Conservation (phyloP, 1,139 yeast genomes). For the Eremothecium cymbalariae region DNA sequence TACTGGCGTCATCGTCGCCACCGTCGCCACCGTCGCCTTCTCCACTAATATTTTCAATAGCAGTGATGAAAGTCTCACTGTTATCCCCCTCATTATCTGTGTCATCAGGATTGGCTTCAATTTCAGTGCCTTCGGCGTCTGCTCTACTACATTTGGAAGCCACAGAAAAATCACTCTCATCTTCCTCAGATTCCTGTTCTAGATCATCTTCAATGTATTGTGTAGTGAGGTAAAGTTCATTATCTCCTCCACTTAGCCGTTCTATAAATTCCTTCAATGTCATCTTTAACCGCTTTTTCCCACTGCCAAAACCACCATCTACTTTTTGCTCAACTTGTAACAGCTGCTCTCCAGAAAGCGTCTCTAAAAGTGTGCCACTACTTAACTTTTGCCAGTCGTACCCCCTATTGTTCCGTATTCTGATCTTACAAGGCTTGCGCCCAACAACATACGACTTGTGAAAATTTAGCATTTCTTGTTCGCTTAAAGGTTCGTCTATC, state of each 20-base stretch:
- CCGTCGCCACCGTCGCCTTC: constrained; percentile 17
- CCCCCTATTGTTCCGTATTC: constrained; percentile 11
- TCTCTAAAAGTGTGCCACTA: constrained; percentile 30
- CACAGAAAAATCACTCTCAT: constrained; percentile 15
- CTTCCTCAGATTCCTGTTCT: constrained; percentile 20
- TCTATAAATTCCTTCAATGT: constrained; percentile 41
- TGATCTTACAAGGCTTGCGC: constrained; percentile 23
- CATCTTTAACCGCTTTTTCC: constrained; percentile 45
- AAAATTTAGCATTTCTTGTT: constrained; percentile 13
- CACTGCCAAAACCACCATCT: constrained; percentile 60
- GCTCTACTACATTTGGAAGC: no score
- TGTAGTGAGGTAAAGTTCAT: constrained; percentile 52
- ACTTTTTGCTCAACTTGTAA: constrained; percentile 51
- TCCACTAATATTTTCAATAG: neutral
- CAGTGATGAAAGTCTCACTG: constrained; percentile 3
- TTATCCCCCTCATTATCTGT: constrained; percentile 5
- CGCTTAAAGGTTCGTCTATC: constrained; percentile 15
- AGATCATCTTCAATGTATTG: constrained; percentile 46
- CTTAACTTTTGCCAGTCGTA: constrained; percentile 29
- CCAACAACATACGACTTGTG: constrained; percentile 15
- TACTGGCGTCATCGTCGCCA: constrained; percentile 14
- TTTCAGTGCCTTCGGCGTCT: neutral
- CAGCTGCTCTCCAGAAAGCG: constrained; percentile 33
- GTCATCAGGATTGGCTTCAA: constrained; percentile 5
- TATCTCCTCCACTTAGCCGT: constrained; percentile 36